Evolutionary conservation across 257 asterid genomes (phyloP).

Genomic region (Solanum neorickii): DNA sequence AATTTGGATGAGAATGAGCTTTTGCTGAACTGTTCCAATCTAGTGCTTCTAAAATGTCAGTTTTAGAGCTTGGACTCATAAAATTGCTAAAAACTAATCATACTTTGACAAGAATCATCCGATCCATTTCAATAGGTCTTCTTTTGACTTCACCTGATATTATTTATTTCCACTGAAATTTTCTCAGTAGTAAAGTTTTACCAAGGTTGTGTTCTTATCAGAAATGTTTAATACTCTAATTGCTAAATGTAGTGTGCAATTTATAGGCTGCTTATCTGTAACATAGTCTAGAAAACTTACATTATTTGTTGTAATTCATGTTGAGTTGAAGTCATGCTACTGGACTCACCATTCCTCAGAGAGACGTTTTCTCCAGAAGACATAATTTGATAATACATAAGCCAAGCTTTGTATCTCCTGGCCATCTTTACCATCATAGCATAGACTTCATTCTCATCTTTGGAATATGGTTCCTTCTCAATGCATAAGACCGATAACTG

Average conservation of each 20-base stretch:
- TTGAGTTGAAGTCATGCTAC: background rate
- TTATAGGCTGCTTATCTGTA: background rate
- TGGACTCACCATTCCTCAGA: background rate
- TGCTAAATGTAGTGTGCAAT: background rate
- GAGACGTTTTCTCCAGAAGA: conserved; percentile 18
- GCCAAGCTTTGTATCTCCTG: conserved; percentile 61
- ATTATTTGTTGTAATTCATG: conserved; percentile 4
- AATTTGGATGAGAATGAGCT: background rate
- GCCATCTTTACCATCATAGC: conserved; percentile 54
- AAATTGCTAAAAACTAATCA: background rate
- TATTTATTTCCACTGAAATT: background rate
- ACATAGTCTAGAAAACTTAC: conserved; percentile 18
- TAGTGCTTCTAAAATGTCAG: background rate
- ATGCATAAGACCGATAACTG: conserved; percentile 19
- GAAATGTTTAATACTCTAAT: background rate
- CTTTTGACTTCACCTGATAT: background rate
- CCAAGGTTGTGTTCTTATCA: background rate
- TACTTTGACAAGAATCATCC: background rate
- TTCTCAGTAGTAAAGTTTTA: background rate
- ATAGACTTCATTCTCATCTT: conserved; percentile 17
- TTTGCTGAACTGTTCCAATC: background rate
- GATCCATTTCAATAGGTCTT: background rate
- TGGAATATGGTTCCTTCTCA: conserved; percentile 1
- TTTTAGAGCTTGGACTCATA: background rate
- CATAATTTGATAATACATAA: conserved; percentile 75